Evolutionary conservation across 805 yeast genomes (phyloP).

Genomic region (Yamadazyma nakazawae): DNA sequence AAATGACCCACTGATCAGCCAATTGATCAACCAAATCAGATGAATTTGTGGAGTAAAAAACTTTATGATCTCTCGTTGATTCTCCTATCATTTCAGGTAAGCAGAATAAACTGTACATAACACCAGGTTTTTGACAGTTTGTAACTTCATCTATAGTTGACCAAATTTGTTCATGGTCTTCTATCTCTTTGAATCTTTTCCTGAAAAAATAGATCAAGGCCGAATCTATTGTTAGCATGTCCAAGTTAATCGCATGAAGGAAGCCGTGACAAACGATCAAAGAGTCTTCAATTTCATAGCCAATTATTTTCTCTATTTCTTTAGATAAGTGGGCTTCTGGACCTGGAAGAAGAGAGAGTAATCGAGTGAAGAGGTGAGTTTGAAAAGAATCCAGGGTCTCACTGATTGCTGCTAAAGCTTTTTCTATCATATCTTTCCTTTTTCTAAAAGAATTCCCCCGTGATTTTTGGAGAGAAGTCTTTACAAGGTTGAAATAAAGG

Average conservation of each 20-base stretch:
- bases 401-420: neutral
- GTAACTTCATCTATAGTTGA: neutral
- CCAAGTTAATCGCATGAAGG: neutral
- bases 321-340: neutral
- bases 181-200: neutral
- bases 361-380: neutral
- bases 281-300: neutral
- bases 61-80: neutral
- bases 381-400: neutral
- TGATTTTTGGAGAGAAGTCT: neutral
- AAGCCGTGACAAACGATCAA: neutral
- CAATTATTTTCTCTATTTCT: neutral
- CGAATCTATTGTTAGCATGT: neutral
- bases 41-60: neutral
- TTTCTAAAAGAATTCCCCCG: neutral
- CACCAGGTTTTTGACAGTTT: neutral
- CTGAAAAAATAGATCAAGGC: neutral
- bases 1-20: neutral
- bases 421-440: neutral
- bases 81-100: neutral
- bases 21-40: neutral
- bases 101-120: constrained; percentile 1
- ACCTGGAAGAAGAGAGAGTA: neutral
- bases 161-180: neutral
- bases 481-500: neutral